phyloP scores from a whole-genome alignment of 352 stramenopile species.

The Phytophthora tubulina region DNA sequence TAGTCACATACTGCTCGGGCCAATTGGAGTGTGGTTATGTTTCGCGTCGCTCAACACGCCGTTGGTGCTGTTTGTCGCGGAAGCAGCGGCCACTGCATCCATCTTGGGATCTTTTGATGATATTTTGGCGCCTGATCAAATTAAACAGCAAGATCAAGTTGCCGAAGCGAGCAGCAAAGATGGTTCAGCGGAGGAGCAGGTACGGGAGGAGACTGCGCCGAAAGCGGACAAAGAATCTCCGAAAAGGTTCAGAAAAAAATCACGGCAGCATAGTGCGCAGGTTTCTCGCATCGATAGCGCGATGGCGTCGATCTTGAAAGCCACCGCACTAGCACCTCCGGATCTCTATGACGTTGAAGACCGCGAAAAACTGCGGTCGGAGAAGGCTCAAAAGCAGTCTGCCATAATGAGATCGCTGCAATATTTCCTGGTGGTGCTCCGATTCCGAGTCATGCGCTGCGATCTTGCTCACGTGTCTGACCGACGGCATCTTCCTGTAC shows the following conservation, averaged over 20 bases:
- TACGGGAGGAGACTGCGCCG: background rate
- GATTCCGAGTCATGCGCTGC: conserved; percentile 70
- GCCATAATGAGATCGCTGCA: conserved; percentile 73
- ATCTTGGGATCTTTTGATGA: conserved; percentile 83
- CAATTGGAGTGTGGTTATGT: conserved; percentile 86
- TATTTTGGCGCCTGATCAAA: conserved; percentile 52
- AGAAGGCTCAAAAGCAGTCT: conserved; percentile 72
- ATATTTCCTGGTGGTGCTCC: conserved; percentile 78
- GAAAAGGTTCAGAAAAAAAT: conserved; percentile 22
- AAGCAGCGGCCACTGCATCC: conserved; percentile 75
- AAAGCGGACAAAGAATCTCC: background rate
- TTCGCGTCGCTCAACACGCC: conserved; percentile 88
- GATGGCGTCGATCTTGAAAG: conserved; percentile 44
- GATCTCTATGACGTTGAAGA: conserved; percentile 89
- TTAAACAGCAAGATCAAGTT: conserved; percentile 11
- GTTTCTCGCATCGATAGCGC: conserved; percentile 40
- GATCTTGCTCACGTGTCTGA: conserved; percentile 60
- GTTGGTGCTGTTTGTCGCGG: conserved; percentile 80
- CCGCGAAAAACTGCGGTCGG: conserved; percentile 78
- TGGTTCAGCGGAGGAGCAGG: background rate
- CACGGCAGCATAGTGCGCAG: background rate
- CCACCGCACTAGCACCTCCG: conserved; percentile 34
- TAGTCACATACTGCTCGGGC: conserved; percentile 73
- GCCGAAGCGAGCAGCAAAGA: conserved; percentile 1
- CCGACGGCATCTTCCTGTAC: conserved; percentile 55